phyloP scores from a whole-genome alignment of 2,329 filamentous ascomycete species.

The Exophiala viscosa region DNA sequence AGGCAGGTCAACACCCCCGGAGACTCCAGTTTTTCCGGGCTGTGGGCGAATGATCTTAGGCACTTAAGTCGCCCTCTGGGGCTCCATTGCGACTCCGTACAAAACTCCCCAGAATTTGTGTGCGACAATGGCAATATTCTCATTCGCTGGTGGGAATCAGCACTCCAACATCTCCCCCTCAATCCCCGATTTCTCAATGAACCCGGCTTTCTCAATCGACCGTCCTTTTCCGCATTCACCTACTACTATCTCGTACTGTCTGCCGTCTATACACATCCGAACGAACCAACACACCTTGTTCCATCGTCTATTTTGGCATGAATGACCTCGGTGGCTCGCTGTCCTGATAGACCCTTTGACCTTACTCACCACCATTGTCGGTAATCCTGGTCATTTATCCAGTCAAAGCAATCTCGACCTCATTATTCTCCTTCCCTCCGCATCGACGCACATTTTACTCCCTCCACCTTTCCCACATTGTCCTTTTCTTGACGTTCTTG shows the following conservation, averaged over 20 bases:
- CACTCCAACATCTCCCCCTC: conserved; percentile 1
- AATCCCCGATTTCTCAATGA: background rate
- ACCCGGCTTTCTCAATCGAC: background rate
- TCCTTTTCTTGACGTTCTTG: conserved; percentile 1
- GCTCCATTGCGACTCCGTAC: background rate
- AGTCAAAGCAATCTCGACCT: too few species aligned
- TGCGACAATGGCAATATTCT: background rate
- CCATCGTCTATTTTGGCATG: background rate
- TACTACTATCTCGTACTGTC: too few species aligned
- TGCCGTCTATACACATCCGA: background rate
- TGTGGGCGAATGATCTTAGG: background rate
- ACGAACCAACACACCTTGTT: background rate
- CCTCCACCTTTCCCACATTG: conserved; percentile 20
- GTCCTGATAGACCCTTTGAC: background rate
- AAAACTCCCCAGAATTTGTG: background rate
- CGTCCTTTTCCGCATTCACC: background rate
- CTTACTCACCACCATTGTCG: background rate
- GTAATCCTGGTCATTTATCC: too few species aligned
- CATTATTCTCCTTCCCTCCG: background rate
- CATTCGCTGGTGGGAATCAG: background rate
- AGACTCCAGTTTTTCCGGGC: background rate
- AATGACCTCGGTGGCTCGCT: too few species aligned
- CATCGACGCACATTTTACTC: background rate
- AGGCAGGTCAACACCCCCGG: background rate
- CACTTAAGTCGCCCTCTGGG: background rate